Percentiles rank a stretch among this genome's conserved stretches.
These are phyloP conservation scores for Elsinoe perseae DNA, from an alignment of 2,329 filamentous ascomycete genomes.

Conservation along the genomic window DNA sequence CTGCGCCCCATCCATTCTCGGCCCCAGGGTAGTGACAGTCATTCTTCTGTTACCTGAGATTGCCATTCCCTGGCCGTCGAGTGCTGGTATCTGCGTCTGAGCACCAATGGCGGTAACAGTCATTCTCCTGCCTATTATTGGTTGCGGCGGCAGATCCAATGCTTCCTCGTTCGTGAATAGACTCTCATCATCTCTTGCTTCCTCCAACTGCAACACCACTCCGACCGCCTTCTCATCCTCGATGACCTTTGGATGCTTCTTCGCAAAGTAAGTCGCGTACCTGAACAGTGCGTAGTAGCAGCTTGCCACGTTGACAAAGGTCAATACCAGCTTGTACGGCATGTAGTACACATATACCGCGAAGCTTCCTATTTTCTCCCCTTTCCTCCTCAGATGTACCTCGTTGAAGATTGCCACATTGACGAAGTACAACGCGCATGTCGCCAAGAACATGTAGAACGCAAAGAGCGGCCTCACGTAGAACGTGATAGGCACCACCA, in stretches of 20 bases:
- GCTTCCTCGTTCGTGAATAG: not conserved
- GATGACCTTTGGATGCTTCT: constrained; percentile 41
- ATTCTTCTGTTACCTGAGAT: constrained; percentile 10
- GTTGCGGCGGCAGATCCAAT: not conserved
- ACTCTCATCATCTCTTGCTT: constrained; percentile 7
- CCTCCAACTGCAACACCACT: constrained; percentile 18
- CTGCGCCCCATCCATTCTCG: constrained; percentile 12
- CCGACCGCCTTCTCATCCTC: constrained; percentile 38
- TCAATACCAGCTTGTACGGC: constrained; percentile 39
- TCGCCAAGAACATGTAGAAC: constrained; percentile 33
- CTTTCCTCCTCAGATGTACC: constrained; percentile 39
- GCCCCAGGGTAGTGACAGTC: constrained; percentile 18
- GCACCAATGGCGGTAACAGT: constrained; percentile 19
- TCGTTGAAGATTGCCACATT: constrained; percentile 44
- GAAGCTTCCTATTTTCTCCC: constrained; percentile 36
- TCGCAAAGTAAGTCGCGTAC: constrained; percentile 42
- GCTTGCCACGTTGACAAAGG: constrained; percentile 37
- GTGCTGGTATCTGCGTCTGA: constrained; percentile 7
- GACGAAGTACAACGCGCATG: constrained; percentile 36
- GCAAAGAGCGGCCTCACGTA: constrained; percentile 37
- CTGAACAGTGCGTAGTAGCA: constrained; percentile 28
- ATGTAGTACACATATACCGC: constrained; percentile 38
- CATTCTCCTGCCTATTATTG: constrained; percentile 17
- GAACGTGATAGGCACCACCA: constrained; percentile 41
- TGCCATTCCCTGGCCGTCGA: not conserved